phyloP scores from a whole-genome alignment of 768 basidiomycete species.

The Panaeolus cyanescens region DNA sequence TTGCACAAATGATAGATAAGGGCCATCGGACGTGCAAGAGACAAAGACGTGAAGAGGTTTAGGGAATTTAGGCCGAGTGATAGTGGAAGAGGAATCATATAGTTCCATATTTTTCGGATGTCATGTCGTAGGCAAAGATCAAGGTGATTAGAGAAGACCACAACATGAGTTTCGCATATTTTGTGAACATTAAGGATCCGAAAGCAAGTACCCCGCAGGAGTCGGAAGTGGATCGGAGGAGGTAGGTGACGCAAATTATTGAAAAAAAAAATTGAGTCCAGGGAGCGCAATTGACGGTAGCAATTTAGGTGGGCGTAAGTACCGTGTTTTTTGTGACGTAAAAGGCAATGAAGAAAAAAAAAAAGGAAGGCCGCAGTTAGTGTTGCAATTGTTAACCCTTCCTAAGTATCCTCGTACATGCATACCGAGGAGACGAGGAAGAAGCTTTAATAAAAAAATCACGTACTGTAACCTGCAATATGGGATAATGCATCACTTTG shows the following conservation, averaged over 20 bases:
- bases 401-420: neutral
- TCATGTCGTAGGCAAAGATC: neutral
- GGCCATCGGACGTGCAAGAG: neutral
- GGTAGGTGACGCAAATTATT: constrained; percentile 1
- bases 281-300: neutral
- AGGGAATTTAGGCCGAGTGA: neutral
- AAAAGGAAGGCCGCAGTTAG: constrained; percentile 1
- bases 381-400: neutral
- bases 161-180: neutral
- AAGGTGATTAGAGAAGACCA: neutral
- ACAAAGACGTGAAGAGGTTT: neutral
- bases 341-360: neutral
- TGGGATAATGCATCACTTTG: constrained; percentile 71
- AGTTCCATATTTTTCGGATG: neutral
- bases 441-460: neutral
- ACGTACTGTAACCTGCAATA: constrained; percentile 90
- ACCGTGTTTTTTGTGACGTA: neutral
- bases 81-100: neutral
- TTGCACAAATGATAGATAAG: neutral
- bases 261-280: neutral
- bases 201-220: neutral
- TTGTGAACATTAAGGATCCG: neutral
- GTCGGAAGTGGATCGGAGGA: constrained; percentile 4
- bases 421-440: neutral
- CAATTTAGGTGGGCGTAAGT: neutral